A percentile compares a stretch with the other conserved stretches of the same genome.
Evolutionary conservation across 805 yeast species (phyloP).

Genomic region (Saccharomycopsis selenospora): DNA sequence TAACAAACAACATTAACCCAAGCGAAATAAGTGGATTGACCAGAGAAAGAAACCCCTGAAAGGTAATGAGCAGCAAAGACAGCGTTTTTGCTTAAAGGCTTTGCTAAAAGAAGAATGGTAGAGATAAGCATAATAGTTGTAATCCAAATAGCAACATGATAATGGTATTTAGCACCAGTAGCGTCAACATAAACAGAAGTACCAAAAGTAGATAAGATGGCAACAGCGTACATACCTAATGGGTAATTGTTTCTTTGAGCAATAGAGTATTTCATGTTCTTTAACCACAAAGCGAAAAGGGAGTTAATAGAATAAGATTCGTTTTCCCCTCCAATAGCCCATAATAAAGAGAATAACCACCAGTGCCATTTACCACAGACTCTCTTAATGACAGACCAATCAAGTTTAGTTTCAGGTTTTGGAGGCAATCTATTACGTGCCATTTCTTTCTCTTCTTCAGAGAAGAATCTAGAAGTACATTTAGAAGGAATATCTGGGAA

Average conservation of each 20-base stretch:
- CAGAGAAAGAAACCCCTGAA: slow-evolving; percentile 49
- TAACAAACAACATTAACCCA: slow-evolving; percentile 58
- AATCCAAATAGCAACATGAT: slow-evolving; percentile 43
- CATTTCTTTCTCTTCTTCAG: slow-evolving; percentile 34
- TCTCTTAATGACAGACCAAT: slow-evolving; percentile 35
- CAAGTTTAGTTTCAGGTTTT: slow-evolving; percentile 24
- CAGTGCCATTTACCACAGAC: slow-evolving; percentile 49
- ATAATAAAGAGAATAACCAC: slow-evolving; percentile 46
- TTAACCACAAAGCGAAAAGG: slow-evolving; percentile 42
- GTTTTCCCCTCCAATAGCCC: slow-evolving; percentile 46
- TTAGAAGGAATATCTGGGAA: slow-evolving; percentile 20
- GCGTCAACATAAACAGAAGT: slow-evolving; percentile 40
- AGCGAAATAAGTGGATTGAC: slow-evolving; percentile 53
- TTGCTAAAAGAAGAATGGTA: slow-evolving; percentile 39
- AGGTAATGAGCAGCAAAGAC: slow-evolving; percentile 51
- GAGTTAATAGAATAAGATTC: slow-evolving; percentile 41
- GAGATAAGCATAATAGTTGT: slow-evolving; percentile 37
- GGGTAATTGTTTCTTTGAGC: slow-evolving; percentile 45
- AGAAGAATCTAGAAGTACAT: slow-evolving; percentile 28
- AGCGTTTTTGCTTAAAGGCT: slow-evolving; percentile 32
- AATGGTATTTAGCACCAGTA: slow-evolving; percentile 37
- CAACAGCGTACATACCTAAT: slow-evolving; percentile 48
- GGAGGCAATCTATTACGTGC: slow-evolving; percentile 39
- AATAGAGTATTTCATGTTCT: slow-evolving; percentile 35
- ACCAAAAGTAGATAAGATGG: slow-evolving; percentile 38